Base-by-base conservation (phyloP, 2,329 filamentous ascomycete species). In the Pseudovirgaria hyperparasitica region DNA sequence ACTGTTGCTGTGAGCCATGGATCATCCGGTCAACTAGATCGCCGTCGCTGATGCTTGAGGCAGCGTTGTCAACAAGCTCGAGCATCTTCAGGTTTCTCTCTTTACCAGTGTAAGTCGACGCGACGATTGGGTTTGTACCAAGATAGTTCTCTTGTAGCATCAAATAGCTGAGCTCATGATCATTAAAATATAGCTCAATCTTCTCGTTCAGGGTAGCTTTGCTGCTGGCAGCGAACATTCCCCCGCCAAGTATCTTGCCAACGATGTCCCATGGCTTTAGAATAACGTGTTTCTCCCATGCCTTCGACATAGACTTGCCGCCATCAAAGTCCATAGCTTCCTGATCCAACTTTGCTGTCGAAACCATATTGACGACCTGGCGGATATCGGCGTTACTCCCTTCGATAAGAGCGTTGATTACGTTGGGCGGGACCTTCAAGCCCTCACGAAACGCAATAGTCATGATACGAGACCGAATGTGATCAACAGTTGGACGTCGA, bases 121-220 rank as follows among this genome's bases (percentile, higher is more conserved):
- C 60, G 9, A 61, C 65, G 34, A 75, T 66, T 3, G 90, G 90
- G 34, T 76, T 82, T 2, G 84, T 85, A 36, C 74, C 78, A 9
- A 98, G 66, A 42, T 98, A 98, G 48, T 98, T 98, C 54, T 98
- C 92, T 51, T 98, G 90, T 24, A 98, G 75, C 90, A 98, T 96
- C 28, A 98, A 64, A 46, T 77, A 90, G 45, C 85, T 94, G 58
- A 96, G 92, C 44, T 98, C 90, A 47, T 98, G 90, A 44, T 98
- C 90, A 52, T 98, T 96, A 65, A 98, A 98, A 54, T 98, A 98
- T 2, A 98, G 72, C 56, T 98, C 87, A 36, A 92, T 90, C 64
- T 98, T 98, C 54, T 98, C 87, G 49, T 96, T 96, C 19, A 98
- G 62, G 0, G 84, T 92, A 3, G 82, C 65, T 39, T 82, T 92